Percentiles rank a stretch among this genome's conserved stretches.
Conservation (phyloP, 1,284 basidiomycete genomes). For the Trichosporon sp. region DNA sequence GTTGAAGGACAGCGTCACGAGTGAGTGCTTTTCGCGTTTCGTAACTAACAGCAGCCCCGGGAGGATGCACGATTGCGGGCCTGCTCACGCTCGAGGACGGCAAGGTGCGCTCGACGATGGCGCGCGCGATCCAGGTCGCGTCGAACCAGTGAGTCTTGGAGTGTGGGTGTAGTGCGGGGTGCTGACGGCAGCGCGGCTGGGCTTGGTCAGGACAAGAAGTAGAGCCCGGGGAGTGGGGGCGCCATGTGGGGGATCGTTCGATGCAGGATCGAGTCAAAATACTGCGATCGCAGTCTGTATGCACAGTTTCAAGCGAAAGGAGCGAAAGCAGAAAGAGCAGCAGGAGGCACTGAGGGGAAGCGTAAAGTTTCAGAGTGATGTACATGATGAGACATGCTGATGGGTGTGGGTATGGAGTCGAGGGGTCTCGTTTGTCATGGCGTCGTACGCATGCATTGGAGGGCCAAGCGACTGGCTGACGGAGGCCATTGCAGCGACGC, state of each 20-base stretch:
- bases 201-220: conserved; percentile 55
- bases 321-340: background rate
- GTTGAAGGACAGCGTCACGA: conserved; percentile 97
- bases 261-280: background rate
- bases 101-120: conserved; percentile 88
- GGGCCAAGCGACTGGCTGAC: background rate
- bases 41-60: conserved; percentile 70
- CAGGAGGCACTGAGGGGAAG: background rate
- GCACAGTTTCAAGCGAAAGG: background rate
- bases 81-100: conserved; percentile 94
- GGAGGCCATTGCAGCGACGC: background rate
- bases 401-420: background rate
- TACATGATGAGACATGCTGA: background rate
- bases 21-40: conserved; percentile 60
- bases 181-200: conserved; percentile 47
- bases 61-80: conserved; percentile 97
- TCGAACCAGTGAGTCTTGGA: conserved; percentile 65
- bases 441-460: conserved; percentile 6
- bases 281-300: conserved; percentile 12
- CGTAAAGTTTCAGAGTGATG: background rate
- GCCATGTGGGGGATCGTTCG: background rate
- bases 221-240: conserved; percentile 2
- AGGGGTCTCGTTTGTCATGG: background rate
- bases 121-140: conserved; percentile 90
- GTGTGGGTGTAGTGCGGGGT: conserved; percentile 16